These are phyloP conservation scores for Ophiostoma sp. DNA, from an alignment of 2,329 filamentous ascomycete genomes.

Conservation along the genomic window DNA sequence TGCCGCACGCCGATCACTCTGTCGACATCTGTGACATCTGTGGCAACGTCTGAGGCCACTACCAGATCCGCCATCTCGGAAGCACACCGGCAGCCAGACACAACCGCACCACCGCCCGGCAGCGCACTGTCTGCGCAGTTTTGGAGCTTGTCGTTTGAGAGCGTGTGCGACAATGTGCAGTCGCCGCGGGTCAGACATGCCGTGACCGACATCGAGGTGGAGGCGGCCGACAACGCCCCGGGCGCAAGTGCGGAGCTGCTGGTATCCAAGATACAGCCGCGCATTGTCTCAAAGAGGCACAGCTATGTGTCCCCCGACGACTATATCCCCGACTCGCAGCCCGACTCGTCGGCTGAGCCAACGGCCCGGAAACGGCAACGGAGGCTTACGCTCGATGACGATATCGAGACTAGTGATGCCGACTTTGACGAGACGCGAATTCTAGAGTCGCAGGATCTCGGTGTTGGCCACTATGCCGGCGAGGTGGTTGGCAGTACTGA, in stretches of 20 bases:
- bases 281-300: neutral
- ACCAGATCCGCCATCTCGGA: neutral
- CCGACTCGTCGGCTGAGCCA: slow-evolving; percentile 29
- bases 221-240: neutral
- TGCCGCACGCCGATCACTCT: neutral
- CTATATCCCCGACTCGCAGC: slow-evolving; percentile 52
- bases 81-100: neutral
- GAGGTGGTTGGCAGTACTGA: neutral
- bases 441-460: neutral
- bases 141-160: slow-evolving; percentile 33
- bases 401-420: neutral
- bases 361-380: neutral
- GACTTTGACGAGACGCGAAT: neutral
- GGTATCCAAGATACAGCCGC: slow-evolving; percentile 34
- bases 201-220: slow-evolving; percentile 26
- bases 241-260: neutral
- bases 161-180: slow-evolving; percentile 31
- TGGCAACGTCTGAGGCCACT: neutral
- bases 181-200: slow-evolving; percentile 28
- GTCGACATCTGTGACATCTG: neutral
- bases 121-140: slow-evolving; percentile 26
- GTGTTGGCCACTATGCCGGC: neutral
- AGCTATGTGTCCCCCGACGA: slow-evolving; percentile 21
- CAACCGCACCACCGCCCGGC: neutral
- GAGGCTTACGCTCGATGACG: neutral